Base-by-base conservation (phyloP, 208 protist genomes). In the Trypanosoma congolense region DNA sequence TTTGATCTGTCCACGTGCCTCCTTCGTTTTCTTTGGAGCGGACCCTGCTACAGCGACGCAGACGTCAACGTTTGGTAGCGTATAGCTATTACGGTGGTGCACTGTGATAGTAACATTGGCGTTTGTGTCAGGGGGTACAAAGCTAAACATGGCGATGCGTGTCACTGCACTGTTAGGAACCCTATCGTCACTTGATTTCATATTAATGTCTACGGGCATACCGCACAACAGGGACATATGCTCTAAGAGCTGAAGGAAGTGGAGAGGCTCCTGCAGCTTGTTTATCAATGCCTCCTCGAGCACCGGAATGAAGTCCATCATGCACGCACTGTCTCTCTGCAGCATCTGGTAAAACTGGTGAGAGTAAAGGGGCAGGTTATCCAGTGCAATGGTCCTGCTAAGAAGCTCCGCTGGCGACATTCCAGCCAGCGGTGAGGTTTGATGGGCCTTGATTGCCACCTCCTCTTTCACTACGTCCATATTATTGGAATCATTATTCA, bases 101-200 rank as follows among this genome's bases (percentile, higher is more conserved):
- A 85, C 44, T 0, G 38, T 50, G 16, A 83, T 67, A 22, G 50
- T 74, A 61, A 83, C 83, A 64, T 49, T 51, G 51, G 53, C 33
- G 18, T 52, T 40, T 38, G 70, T 78, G 14, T 4, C 47, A 29
- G 61, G 18, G 56, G 80, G 70, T 8, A 81, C 60, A 1, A 77
- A 66, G 31, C 70, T 65, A 54, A 74, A 83, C 14, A 53, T 43
- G 12, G 70, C 80, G 1, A 53, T 67, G 29, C 55, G 65, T n/a
- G 58, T 56, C 14, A 63, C 21, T 18, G 29, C 18, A 25, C 3
- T 10, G 19, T 45, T 42, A 33, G 18, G 44, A 16, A 1, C 49
- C 4, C 9, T 52, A 29, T 48, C 10, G n/a, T 45, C 43, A 29
- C 53, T 57, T 45, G 48, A 49, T 24, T 43, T 33, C 2, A 65